Evolutionary conservation across 345 rosid genomes (phyloP).

Genomic region (Eucalyptus leucophloia): DNA sequence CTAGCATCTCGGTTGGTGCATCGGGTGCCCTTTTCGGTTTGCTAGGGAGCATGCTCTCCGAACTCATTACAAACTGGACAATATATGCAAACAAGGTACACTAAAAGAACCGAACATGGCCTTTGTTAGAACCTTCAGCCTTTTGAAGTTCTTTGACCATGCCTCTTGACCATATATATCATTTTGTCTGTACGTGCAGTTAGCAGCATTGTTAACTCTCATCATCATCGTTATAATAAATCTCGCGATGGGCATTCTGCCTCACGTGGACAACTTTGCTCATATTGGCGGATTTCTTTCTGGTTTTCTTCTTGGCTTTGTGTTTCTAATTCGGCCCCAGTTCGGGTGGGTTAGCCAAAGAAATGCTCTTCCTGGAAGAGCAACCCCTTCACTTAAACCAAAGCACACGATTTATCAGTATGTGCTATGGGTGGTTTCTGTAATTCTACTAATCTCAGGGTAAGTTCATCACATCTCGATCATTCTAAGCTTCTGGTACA

Average conservation of each 20-base stretch:
- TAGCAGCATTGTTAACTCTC: slow-evolving; percentile 82
- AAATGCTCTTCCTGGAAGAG: slow-evolving; percentile 34
- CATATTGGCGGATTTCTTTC: slow-evolving; percentile 88
- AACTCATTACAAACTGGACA: slow-evolving; percentile 92
- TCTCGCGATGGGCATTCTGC: slow-evolving; percentile 79
- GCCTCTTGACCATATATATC: background rate
- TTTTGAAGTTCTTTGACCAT: background rate
- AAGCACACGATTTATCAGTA: slow-evolving; percentile 80
- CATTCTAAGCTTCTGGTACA: background rate
- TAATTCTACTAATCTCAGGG: slow-evolving; percentile 41
- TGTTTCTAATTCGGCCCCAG: slow-evolving; percentile 78
- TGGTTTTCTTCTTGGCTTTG: slow-evolving; percentile 94
- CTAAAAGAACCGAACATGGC: background rate
- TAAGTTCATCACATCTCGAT: slow-evolving; percentile 6
- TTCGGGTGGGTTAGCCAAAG: slow-evolving; percentile 63
- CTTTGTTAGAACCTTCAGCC: background rate
- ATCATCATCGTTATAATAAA: slow-evolving; percentile 57
- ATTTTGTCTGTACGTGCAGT: slow-evolving; percentile 31
- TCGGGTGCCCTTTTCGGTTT: slow-evolving; percentile 97
- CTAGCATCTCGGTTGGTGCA: slow-evolving; percentile 91
- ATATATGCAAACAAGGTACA: slow-evolving; percentile 85
- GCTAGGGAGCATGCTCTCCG: slow-evolving; percentile 94
- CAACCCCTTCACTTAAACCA: slow-evolving; percentile 24
- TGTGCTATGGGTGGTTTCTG: slow-evolving; percentile 43
- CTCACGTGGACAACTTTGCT: slow-evolving; percentile 96